Evolutionary conservation across 2,329 filamentous ascomycete genomes (phyloP).

Genomic region (Ophiognomonia clavigignenti-juglandacearum): DNA sequence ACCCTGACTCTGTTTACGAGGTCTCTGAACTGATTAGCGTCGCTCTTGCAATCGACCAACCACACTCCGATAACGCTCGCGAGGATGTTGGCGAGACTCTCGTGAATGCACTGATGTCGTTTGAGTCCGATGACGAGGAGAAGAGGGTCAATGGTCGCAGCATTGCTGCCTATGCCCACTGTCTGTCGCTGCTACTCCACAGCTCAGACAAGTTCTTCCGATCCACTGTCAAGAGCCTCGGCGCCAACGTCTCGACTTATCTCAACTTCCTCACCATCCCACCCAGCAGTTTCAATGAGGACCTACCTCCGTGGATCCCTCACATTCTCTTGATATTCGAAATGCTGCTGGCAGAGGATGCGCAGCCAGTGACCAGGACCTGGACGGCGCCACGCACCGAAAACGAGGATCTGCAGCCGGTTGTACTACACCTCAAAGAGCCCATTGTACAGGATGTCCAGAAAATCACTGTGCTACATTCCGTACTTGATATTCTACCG

Average conservation of each 20-base stretch:
- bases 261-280: constrained; percentile 73
- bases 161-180: constrained; percentile 85
- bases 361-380: constrained; percentile 67
- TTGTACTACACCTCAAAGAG: constrained; percentile 56
- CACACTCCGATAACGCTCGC: constrained; percentile 49
- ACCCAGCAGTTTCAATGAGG: constrained; percentile 62
- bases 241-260: constrained; percentile 70
- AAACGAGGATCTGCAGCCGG: constrained; percentile 42
- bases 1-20: constrained; percentile 86
- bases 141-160: constrained; percentile 58
- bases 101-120: constrained; percentile 74
- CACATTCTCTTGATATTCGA: constrained; percentile 88
- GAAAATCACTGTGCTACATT: constrained; percentile 66
- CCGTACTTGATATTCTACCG: constrained; percentile 78
- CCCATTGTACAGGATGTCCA: constrained; percentile 59
- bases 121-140: constrained; percentile 55
- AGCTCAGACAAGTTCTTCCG: constrained; percentile 73
- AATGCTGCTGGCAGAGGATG: constrained; percentile 83
- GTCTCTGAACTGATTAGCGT: constrained; percentile 80
- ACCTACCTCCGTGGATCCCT: constrained; percentile 87
- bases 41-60: constrained; percentile 51
- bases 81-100: constrained; percentile 78
- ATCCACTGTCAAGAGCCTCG: constrained; percentile 67
- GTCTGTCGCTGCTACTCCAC: constrained; percentile 83
- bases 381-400: constrained; percentile 59